Conservation (phyloP, 805 yeast genomes). For the Scheffersomyces spartinae region DNA sequence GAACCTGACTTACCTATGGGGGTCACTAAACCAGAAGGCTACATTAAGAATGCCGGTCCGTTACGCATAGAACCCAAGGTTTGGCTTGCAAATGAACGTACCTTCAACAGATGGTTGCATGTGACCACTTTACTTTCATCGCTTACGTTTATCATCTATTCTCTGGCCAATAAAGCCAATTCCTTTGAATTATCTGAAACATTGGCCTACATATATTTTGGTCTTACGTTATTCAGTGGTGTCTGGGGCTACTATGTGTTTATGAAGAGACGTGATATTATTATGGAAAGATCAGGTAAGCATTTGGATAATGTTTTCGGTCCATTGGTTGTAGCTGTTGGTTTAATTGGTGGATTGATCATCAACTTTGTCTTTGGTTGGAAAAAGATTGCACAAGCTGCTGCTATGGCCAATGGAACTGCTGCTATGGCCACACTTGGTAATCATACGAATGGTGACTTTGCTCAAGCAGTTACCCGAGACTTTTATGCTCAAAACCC, state of each 20-base stretch:
- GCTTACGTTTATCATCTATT: slow-evolving; percentile 73
- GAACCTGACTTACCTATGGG: slow-evolving; percentile 85
- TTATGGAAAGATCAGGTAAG: slow-evolving; percentile 70
- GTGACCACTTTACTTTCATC: slow-evolving; percentile 78
- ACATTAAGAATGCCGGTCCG: slow-evolving; percentile 83
- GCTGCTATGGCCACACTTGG: too few relatives aligned
- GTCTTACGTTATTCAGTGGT: slow-evolving; percentile 70
- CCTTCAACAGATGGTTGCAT: slow-evolving; percentile 91
- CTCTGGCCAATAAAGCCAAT: slow-evolving; percentile 58
- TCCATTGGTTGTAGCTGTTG: slow-evolving; percentile 68
- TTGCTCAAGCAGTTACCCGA: slow-evolving; percentile 11
- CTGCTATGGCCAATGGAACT: too few relatives aligned
- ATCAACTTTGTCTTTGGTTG: slow-evolving; percentile 65
- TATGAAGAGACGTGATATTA: slow-evolving; percentile 56
- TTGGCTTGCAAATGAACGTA: slow-evolving; percentile 97
- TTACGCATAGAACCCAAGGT: slow-evolving; percentile 94
- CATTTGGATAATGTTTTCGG: slow-evolving; percentile 89
- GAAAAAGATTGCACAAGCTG: slow-evolving; percentile 11
- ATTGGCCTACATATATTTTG: slow-evolving; percentile 74
- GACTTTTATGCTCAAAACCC: slow-evolving; percentile 21
- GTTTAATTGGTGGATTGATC: slow-evolving; percentile 52
- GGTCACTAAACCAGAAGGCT: slow-evolving; percentile 66
- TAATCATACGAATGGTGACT: slow-evolving; percentile 5
- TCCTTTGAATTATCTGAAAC: slow-evolving; percentile 50
- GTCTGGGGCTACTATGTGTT: slow-evolving; percentile 83